Conservation (phyloP, 106 monocot genomes). For the Dendrobium huoshanense region DNA sequence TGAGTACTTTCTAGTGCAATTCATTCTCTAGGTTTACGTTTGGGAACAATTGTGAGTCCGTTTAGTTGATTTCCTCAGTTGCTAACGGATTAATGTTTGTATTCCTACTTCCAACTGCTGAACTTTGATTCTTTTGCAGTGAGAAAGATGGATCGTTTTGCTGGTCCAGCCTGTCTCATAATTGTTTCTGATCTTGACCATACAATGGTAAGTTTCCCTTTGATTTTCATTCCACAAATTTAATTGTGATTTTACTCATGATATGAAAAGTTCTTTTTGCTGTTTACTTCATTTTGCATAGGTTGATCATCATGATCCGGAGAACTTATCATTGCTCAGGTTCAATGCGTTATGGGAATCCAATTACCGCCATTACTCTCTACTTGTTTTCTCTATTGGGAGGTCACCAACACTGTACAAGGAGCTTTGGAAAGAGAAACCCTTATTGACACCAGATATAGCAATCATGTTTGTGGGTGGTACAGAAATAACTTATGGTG, state of each 20-base stretch:
- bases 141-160: slow-evolving; percentile 32
- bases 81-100: background rate
- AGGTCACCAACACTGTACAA: slow-evolving; percentile 55
- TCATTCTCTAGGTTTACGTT: background rate
- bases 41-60: background rate
- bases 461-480: slow-evolving; percentile 73
- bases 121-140: background rate
- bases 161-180: slow-evolving; percentile 54
- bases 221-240: background rate
- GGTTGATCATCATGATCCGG: slow-evolving; percentile 67
- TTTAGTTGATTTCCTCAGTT: background rate
- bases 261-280: background rate
- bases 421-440: slow-evolving; percentile 43
- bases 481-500: slow-evolving; percentile 65
- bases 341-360: slow-evolving; percentile 79
- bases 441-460: slow-evolving; percentile 66
- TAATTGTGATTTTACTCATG: background rate
- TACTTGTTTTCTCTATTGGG: slow-evolving; percentile 69
- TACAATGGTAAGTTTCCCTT: slow-evolving; percentile 57
- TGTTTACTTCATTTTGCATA: slow-evolving; percentile 8
- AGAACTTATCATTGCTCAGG: slow-evolving; percentile 60
- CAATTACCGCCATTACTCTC: slow-evolving; percentile 37
- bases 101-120: background rate
- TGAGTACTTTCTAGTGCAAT: background rate
- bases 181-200: slow-evolving; percentile 89